These are phyloP conservation scores for Trichosporon ovoides DNA, from an alignment of 1,284 basidiomycete genomes.

Conservation along the genomic window DNA sequence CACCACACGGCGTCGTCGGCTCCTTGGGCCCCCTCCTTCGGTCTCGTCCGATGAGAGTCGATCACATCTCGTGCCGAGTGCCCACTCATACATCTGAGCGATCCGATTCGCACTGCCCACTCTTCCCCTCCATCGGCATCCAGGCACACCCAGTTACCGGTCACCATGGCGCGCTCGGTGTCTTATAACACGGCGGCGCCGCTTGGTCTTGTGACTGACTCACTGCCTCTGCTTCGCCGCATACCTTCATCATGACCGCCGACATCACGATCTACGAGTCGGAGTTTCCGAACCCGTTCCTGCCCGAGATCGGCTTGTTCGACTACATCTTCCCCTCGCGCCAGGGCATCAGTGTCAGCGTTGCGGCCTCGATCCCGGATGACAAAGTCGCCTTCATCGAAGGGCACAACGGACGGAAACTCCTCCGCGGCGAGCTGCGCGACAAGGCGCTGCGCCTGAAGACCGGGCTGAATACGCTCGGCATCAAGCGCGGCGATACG, in stretches of 20 bases:
- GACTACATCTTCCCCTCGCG: slow-evolving; percentile 11
- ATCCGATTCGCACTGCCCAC: no score
- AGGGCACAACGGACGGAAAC: slow-evolving; percentile 55
- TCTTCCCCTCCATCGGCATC: no score
- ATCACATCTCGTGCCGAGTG: not conserved
- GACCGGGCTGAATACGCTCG: slow-evolving; percentile 52
- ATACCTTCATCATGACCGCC: not conserved
- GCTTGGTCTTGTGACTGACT: no score
- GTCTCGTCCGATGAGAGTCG: not conserved
- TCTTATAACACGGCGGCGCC: not conserved
- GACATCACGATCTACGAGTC: slow-evolving; percentile 13
- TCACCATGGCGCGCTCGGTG: not conserved
- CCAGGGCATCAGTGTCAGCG: not conserved
- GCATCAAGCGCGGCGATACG: slow-evolving; percentile 33
- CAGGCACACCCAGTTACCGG: not conserved
- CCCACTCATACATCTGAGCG: not conserved
- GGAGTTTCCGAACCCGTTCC: slow-evolving; percentile 5
- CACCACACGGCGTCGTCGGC: no score
- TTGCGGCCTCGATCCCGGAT: not conserved
- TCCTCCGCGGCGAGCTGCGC: slow-evolving; percentile 58
- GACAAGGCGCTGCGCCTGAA: slow-evolving; percentile 57
- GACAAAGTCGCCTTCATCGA: slow-evolving; percentile 58
- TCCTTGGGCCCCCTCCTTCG: not conserved
- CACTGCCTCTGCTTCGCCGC: no score
- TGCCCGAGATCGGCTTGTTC: slow-evolving; percentile 8